Base-by-base conservation (phyloP, 2,329 filamentous ascomycete genomes). In the Xylariaceae sp. region DNA sequence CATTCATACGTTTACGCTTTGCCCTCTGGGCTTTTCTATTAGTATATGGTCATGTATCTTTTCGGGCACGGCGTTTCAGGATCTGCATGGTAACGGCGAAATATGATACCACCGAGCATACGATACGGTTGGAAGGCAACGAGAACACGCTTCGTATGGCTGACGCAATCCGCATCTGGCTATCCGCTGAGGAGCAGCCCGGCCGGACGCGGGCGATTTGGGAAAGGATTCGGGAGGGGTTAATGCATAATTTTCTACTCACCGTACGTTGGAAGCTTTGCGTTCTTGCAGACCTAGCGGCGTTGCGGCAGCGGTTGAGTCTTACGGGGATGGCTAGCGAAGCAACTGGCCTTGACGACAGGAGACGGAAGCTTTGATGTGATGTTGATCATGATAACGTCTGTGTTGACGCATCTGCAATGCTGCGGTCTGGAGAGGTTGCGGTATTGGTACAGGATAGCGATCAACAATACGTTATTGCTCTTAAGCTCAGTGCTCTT, bases 71-170 rank as follows among this genome's bases (percentile, higher is more conserved):
- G 59, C 54, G 57, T 58, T 57, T 52, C 21, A 42, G 37, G 46
- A 51, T 52, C 51, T 53, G 23, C 20, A 58, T 62, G 60, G 56
- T 56, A 62, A 50, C 54, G 52, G 56, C 59, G 49, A 60, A 56
- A 43, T 62, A 63, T 59, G 61, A 51, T 50, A 54, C 50, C 32
- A 52, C 59, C 56, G 47, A 60, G 59, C 45, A 63, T 16, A 63
- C 61, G 61, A 51, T 48, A 52, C 50, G 61, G 56, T 61, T 40
- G 56, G 40, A 56, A 47, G 48, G 51, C 55, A 61, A 61, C 40
- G 20, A 41, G 52, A n/a, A 29, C 42, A 50, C 43, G 42, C 9
- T 37, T 37, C 32, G 14, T 37, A 37, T 37, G 32, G 32, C 32
- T 37, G 5, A 37, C 14, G 32, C 12, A 37, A 12, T 37, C 14